Percentiles rank a stretch among this genome's conserved stretches.
Conservation (phyloP, 257 asterid species). For the Solanum lignicaule region DNA sequence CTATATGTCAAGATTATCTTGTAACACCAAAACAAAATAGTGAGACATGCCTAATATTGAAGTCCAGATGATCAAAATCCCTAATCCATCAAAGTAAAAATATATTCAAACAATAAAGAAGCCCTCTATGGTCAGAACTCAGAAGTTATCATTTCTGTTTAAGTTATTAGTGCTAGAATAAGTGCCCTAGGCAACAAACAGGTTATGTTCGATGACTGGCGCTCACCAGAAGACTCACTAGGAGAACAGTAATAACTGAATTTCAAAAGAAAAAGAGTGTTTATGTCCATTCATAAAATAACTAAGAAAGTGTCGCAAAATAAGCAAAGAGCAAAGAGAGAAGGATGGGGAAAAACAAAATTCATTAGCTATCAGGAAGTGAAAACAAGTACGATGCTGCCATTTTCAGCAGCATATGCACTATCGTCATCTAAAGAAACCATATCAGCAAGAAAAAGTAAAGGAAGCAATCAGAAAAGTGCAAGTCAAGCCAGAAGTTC, state of each 20-base stretch:
- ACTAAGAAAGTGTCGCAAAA: neutral
- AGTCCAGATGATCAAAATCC: neutral
- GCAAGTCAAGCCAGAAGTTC: neutral
- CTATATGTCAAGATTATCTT: neutral
- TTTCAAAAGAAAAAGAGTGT: neutral
- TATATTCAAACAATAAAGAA: neutral
- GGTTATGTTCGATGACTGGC: neutral
- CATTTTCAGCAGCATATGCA: neutral
- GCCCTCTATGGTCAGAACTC: neutral
- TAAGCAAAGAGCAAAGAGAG: neutral
- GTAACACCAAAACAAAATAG: neutral
- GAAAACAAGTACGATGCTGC: neutral
- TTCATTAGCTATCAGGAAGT: neutral
- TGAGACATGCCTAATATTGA: neutral
- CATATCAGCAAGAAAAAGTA: neutral
- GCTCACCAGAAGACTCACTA: neutral
- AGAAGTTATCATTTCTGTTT: too few relatives aligned
- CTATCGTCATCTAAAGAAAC: neutral
- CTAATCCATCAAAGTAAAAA: neutral
- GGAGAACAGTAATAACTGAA: neutral
- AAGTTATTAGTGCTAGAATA: neutral
- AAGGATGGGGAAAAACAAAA: neutral
- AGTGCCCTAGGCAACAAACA: neutral
- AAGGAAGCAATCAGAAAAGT: neutral
- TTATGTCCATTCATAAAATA: neutral